Evolutionary conservation across 306 rosid species (phyloP).

Genomic region (Senna tora): DNA sequence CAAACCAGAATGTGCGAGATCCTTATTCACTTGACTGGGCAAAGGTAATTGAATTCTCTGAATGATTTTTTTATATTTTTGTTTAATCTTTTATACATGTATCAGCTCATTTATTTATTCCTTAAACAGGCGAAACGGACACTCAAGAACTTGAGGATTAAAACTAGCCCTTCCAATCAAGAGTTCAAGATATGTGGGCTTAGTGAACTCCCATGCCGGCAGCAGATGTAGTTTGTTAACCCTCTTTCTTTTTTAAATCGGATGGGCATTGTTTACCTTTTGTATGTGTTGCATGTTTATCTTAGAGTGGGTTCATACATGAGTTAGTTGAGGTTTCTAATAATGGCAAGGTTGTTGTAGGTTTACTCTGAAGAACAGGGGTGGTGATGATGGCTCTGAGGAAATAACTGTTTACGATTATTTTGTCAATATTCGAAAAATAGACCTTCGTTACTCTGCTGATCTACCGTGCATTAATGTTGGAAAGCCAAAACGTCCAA

Average conservation of each 20-base stretch:
- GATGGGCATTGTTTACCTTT: not conserved
- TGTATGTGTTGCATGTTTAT: constrained; percentile 13
- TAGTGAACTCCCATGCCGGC: constrained; percentile 78
- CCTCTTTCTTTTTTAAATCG: constrained; percentile 7
- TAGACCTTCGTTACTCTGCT: constrained; percentile 67
- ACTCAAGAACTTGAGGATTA: constrained; percentile 83
- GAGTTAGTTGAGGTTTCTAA: not conserved
- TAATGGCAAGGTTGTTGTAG: constrained; percentile 41
- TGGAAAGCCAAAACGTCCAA: constrained; percentile 94
- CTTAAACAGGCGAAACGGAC: constrained; percentile 77
- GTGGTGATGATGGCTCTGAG: constrained; percentile 45
- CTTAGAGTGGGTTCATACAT: constrained; percentile 13
- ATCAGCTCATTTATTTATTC: not conserved
- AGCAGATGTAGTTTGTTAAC: constrained; percentile 62
- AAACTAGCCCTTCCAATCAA: constrained; percentile 65
- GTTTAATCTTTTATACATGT: not conserved
- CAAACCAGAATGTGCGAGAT: constrained; percentile 83
- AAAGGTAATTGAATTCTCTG: constrained; percentile 59
- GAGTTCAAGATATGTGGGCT: constrained; percentile 84
- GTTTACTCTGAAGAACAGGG: constrained; percentile 67
- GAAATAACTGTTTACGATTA: constrained; percentile 88
- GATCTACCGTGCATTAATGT: constrained; percentile 90
- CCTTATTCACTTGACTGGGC: constrained; percentile 84
- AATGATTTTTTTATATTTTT: not conserved
- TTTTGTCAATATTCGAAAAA: constrained; percentile 67